Conservation (phyloP, 202 grass and related monocot genomes). For the Sporobolus alterniflorus region DNA sequence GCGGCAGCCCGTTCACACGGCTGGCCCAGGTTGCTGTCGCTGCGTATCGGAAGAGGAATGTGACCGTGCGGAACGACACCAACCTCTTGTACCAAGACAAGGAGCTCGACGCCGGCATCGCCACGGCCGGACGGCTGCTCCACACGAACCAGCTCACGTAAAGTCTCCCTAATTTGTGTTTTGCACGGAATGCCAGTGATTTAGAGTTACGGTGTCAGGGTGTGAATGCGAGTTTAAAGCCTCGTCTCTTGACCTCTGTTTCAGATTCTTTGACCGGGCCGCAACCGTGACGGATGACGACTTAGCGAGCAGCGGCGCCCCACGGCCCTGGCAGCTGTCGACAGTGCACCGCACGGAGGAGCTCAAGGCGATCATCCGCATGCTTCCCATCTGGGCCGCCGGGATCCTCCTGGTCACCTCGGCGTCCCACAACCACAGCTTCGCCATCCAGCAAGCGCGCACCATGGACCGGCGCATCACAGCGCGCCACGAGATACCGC, state of each 20-base stretch:
- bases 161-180: no score
- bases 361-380: slow-evolving; percentile 71
- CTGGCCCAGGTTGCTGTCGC: slow-evolving; percentile 56
- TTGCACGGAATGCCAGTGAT: neutral
- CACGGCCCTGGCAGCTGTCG: slow-evolving; percentile 52
- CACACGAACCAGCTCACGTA: slow-evolving; percentile 71
- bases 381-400: slow-evolving; percentile 65
- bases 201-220: neutral
- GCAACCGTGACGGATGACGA: slow-evolving; percentile 63
- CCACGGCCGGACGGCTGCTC: slow-evolving; percentile 60
- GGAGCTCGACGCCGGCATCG: slow-evolving; percentile 68
- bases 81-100: slow-evolving; percentile 63
- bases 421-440: slow-evolving; percentile 67
- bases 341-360: slow-evolving; percentile 84
- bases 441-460: slow-evolving; percentile 66
- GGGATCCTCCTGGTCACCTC: slow-evolving; percentile 66
- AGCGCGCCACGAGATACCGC: slow-evolving; percentile 66
- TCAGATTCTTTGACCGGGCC: slow-evolving; percentile 64
- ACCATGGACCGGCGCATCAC: slow-evolving; percentile 72
- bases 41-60: slow-evolving; percentile 59
- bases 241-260: no score
- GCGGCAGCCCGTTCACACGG: slow-evolving; percentile 57
- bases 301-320: slow-evolving; percentile 37
- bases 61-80: slow-evolving; percentile 32
- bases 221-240: no score